Base-by-base conservation (phyloP, 352 stramenopile genomes). In the Phytopythium delawarense region DNA sequence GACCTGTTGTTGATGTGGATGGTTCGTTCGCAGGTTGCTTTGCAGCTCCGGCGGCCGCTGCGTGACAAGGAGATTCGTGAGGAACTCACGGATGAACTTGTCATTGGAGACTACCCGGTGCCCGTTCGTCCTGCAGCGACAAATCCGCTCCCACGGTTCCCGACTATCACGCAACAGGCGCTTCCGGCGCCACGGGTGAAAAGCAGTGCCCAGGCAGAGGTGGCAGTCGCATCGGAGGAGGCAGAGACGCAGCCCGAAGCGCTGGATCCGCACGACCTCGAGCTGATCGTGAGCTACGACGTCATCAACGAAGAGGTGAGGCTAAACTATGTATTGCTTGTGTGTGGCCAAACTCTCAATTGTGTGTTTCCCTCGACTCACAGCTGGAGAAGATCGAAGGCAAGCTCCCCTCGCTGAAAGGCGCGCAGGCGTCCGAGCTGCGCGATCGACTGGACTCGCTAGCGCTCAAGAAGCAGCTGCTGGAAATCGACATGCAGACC, bases 401-500 rank as follows among this genome's bases (percentile, higher is more conserved):
- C 7, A 88, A 82, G 45, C 54, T 90, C 2, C 62, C 73, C 0
- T 77, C 64, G 2, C 51, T 89, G 28, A 59, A 69, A 20, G 81
- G 75, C 11, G 39, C 61, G 7, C 20, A 57, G 20, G 71, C 78
- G 9, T 51, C 66, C 1, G 81, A 89, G 25, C 71, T 72, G 40
- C 64, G 40, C 7, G 83, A 92, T 63, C 83, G 83, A 28, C 72
- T 78, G 16, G 85, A 94, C 61, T 87, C 81, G 44, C 66, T 94
- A 4, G 69, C 71, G 15, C 58, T 92, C 32, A 94, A 94, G 60
- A 91, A 88, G 58, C 85, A 94, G 65, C 62, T 92, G 21, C 63
- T 94, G 20, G 85, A 94, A 59, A 91, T 92, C 49, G 82, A 90
- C 8, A 94, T 94, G 78, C 72, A 94, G 56, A 88, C 81, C 1